A percentile compares a stretch with the other conserved stretches of the same genome.
These are phyloP conservation scores for Neofusicoccum umdonicola DNA, from an alignment of 2,329 filamentous ascomycete species.

Conservation along the genomic window DNA sequence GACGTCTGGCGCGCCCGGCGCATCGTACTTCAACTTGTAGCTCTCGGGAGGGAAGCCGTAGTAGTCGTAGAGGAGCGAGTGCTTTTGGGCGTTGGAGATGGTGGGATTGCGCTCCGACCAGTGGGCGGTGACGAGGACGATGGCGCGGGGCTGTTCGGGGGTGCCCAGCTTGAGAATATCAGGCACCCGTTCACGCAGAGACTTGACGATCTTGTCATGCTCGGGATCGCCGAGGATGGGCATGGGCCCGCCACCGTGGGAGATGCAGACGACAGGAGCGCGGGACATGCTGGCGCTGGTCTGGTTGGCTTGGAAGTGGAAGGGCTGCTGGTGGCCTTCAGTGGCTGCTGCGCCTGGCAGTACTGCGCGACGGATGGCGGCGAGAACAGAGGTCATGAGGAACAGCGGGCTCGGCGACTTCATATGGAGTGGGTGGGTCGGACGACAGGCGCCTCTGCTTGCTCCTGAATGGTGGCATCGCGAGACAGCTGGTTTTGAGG, in stretches of 20 bases:
- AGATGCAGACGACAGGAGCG: conserved; percentile 39
- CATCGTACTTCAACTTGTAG: conserved; percentile 57
- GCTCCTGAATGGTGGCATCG: neutral
- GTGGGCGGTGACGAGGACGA: conserved; percentile 59
- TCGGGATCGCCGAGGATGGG: conserved; percentile 56
- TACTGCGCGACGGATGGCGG: neutral
- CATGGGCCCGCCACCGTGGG: conserved; percentile 52
- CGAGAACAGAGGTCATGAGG: conserved; percentile 10
- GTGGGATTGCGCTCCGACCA: conserved; percentile 53
- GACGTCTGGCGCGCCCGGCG: conserved; percentile 54
- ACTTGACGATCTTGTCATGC: conserved; percentile 52
- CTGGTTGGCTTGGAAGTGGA: conserved; percentile 11
- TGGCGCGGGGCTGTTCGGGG: conserved; percentile 49
- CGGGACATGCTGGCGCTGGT: conserved; percentile 22
- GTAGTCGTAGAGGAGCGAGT: conserved; percentile 58
- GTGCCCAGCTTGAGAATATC: conserved; percentile 56
- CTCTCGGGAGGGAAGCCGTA: conserved; percentile 57
- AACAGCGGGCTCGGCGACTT: neutral
- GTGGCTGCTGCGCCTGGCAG: neutral
- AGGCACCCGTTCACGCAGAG: conserved; percentile 54
- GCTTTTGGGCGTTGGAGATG: conserved; percentile 51
- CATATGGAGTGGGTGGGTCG: neutral
- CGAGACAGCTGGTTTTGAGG: neutral
- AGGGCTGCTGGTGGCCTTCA: conserved; percentile 7
- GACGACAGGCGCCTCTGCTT: neutral